These are phyloP conservation scores for Diutina neorugosa DNA, from an alignment of 1,139 yeast genomes.

Conservation along the genomic window DNA sequence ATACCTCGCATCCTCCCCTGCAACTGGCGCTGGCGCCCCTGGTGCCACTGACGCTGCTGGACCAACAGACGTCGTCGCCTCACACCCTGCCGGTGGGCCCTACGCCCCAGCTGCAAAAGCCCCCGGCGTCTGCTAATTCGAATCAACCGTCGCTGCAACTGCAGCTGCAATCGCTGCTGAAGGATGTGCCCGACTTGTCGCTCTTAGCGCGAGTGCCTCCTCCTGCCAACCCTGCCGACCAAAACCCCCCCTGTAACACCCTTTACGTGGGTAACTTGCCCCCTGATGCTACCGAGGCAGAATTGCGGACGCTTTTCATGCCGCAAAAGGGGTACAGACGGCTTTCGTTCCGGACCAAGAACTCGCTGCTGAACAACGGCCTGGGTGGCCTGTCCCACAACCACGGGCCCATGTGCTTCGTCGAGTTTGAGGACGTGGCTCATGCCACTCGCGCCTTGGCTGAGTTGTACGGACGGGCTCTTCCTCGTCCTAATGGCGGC, in stretches of 20 bases:
- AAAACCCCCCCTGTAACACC: conserved; percentile 97
- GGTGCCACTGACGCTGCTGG: conserved; percentile 7
- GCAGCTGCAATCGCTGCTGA: conserved; percentile 9
- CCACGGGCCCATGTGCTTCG: conserved; percentile 98
- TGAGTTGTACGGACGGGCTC: conserved; percentile 78
- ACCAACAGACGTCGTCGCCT: conserved; percentile 9
- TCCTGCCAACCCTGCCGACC: conserved; percentile 98
- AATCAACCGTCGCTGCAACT: conserved; percentile 6
- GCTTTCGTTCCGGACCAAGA: conserved; percentile 73
- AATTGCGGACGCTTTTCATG: conserved; percentile 74
- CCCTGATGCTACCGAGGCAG: conserved; percentile 93
- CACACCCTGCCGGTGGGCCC: conserved; percentile 5
- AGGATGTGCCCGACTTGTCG: conserved; percentile 58
- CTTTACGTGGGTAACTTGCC: conserved; percentile 94
- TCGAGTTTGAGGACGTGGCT: conserved; percentile 91
- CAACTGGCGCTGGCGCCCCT: conserved; percentile 10
- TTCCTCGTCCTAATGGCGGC: conserved; percentile 56
- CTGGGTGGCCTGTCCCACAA: conserved; percentile 29
- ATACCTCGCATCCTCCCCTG: conserved; percentile 9
- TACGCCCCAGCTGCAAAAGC: conserved; percentile 7
- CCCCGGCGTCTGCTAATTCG: conserved; percentile 5
- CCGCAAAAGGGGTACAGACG: conserved; percentile 90
- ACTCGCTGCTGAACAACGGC: conserved; percentile 27
- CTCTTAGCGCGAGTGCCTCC: conserved; percentile 76
- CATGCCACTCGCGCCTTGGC: conserved; percentile 91